Conservation (phyloP, 257 asterid genomes). For the Oldenlandia corymbosa region DNA sequence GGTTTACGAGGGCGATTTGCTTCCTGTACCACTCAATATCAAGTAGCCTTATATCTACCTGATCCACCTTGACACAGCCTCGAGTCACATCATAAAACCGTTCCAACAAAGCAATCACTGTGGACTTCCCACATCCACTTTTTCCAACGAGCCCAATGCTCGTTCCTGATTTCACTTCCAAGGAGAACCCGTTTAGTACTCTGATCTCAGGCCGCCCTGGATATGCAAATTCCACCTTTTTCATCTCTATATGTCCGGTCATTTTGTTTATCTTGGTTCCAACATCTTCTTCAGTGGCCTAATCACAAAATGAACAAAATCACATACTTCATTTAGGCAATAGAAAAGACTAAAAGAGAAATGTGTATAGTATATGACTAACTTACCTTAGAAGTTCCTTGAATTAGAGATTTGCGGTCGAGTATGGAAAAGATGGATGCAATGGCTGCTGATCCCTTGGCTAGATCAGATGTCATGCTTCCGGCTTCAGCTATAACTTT, state of each 20-base stretch:
- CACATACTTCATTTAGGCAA: not conserved
- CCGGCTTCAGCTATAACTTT: constrained; percentile 90
- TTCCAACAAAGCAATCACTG: constrained; percentile 62
- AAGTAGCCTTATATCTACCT: constrained; percentile 50
- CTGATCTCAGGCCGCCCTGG: constrained; percentile 49
- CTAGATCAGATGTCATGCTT: constrained; percentile 90
- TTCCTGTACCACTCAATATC: constrained; percentile 60
- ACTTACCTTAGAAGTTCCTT: constrained; percentile 42
- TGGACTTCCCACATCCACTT: constrained; percentile 87
- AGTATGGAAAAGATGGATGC: constrained; percentile 65
- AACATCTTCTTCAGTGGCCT: constrained; percentile 33
- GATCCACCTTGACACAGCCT: constrained; percentile 58
- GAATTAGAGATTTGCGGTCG: constrained; percentile 56
- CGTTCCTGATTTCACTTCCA: constrained; percentile 64
- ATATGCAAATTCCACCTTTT: constrained; percentile 59
- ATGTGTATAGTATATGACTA: constrained; percentile 14
- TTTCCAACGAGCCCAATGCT: constrained; percentile 75
- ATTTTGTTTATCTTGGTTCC: constrained; percentile 40
- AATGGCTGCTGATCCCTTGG: constrained; percentile 74
- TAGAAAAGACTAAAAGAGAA: not conserved
- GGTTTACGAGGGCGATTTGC: constrained; percentile 76
- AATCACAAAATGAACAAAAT: constrained; percentile 2
- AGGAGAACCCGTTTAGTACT: constrained; percentile 45
- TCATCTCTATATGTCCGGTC: constrained; percentile 55
- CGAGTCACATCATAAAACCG: constrained; percentile 61